Evolutionary conservation across 2,329 filamentous ascomycete species (phyloP).

Genomic region (Blumeria graminis): DNA sequence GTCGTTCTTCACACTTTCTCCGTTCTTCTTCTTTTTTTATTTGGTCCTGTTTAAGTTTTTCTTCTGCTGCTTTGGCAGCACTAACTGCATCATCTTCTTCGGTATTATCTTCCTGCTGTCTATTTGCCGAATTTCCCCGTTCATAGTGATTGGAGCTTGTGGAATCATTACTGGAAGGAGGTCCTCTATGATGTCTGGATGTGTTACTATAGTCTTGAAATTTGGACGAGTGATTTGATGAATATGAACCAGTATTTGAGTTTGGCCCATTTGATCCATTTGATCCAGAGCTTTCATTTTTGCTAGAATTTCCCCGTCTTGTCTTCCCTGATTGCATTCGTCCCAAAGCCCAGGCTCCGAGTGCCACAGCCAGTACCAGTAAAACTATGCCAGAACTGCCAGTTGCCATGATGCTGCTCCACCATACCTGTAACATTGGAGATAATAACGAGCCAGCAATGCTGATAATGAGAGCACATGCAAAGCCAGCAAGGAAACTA

Average conservation of each 20-base stretch:
- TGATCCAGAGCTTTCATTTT: conserved; percentile 5
- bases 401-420: conserved; percentile 42
- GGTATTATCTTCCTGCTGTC: conserved; percentile 5
- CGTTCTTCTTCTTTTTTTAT: conserved; percentile 49
- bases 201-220: conserved; percentile 9
- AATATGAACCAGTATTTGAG: conserved; percentile 7
- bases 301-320: neutral
- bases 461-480: conserved; percentile 47
- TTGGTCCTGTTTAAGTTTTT: conserved; percentile 37
- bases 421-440: conserved; percentile 52
- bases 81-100: conserved; percentile 3
- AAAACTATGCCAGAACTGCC: conserved; percentile 51
- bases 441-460: conserved; percentile 48
- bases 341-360: conserved; percentile 57
- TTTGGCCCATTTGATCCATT: conserved; percentile 4
- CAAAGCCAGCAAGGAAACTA: conserved; percentile 74
- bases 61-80: conserved; percentile 27
- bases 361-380: conserved; percentile 45
- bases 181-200: conserved; percentile 4
- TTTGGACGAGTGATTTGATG: conserved; percentile 5
- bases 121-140: conserved; percentile 10
- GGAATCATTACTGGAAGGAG: conserved; percentile 3
- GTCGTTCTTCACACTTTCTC: conserved; percentile 37
- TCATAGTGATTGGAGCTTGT: conserved; percentile 3
- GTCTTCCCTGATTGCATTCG: conserved; percentile 31